Evolutionary conservation across 768 basidiomycete species (phyloP).

Genomic region (Calocybe indica): DNA sequence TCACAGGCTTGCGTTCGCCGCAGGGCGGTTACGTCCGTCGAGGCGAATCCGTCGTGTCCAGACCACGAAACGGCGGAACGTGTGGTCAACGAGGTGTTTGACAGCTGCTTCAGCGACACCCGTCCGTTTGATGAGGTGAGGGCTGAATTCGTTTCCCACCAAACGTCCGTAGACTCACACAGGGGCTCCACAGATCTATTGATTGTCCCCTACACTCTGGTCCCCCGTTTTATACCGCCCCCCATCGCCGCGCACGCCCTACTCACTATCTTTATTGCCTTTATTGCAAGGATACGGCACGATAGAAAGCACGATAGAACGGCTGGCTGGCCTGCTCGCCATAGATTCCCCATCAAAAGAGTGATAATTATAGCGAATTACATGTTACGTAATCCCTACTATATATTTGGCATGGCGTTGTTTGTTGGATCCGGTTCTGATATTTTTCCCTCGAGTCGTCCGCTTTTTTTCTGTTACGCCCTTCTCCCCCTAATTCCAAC

Average conservation of each 20-base stretch:
- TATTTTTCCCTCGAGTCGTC: conserved; percentile 6
- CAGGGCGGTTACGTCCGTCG: conserved; percentile 77
- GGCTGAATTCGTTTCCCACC: not conserved
- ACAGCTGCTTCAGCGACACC: conserved; percentile 92
- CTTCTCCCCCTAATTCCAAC: conserved; percentile 13
- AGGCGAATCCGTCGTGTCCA: conserved; percentile 74
- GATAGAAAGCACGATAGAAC: too few species aligned
- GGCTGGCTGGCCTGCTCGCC: too few species aligned
- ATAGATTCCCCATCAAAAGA: too few species aligned
- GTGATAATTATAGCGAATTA: too few species aligned
- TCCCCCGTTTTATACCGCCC: too few species aligned
- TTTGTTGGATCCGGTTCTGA: not conserved
- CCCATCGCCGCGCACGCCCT: too few species aligned
- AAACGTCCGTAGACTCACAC: not conserved
- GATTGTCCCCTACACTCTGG: not conserved
- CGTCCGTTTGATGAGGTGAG: conserved; percentile 94
- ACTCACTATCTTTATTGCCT: too few species aligned
- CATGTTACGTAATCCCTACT: conserved; percentile 11
- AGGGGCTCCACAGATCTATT: conserved; percentile 13
- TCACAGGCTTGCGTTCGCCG: conserved; percentile 83
- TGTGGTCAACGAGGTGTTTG: conserved; percentile 96
- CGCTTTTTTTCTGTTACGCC: conserved; percentile 10
- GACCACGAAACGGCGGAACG: conserved; percentile 73
- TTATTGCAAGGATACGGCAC: too few species aligned
- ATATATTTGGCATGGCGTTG: conserved; percentile 13